Base-by-base conservation (phyloP, 768 basidiomycete genomes). In the Gymnopilus junonius region DNA sequence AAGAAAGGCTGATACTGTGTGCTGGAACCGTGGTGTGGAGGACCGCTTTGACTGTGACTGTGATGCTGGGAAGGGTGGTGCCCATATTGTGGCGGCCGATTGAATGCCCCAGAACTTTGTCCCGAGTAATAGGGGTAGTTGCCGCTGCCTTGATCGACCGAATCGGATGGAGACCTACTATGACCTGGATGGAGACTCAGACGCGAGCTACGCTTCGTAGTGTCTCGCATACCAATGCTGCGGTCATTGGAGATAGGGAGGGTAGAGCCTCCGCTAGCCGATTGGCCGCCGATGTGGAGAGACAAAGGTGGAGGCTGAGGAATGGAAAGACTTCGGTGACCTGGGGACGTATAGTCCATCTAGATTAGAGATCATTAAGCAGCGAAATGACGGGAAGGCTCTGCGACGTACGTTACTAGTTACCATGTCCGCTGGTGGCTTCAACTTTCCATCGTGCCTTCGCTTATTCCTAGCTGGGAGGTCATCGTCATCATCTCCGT, bases 401-500 rank as follows among this genome's bases (percentile, higher is more conserved):
- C 12, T 21, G 39, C 21, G 25, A 50, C 62, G 65, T 42, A 65
- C 50, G 58, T 69, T 70, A 17, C 62, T 65, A 58, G 69, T 50
- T n/a, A 65, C 65, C 64, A 70, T 65, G 58, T 70, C 70, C 10
- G 58, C 46, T 10, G 61, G 42, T 20, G 69, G 71, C 50, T 79
- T 80, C 59, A 75, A 45, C 61, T 76, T 76, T 0, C 75, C 76
- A 61, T 75, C 74, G 27, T 69, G 67, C 20, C 73, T 70, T n/a
- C 79, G 70, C 67, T 78, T 39, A 12, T 17, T 77, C 35, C 39
- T 46, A 45, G 67, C 43, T 25, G 64, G 43, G 21, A 63, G 55
- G 10, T 72, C 71, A 23, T 71, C 74, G 40, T 77, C 79, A 35
- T 80, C 82, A 40, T 81, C 48, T 0, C 17, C 81, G 20, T 80